Evolutionary conservation across 129 eudicot genomes (phyloP).

Genomic region (Flaveria sonorensis): DNA sequence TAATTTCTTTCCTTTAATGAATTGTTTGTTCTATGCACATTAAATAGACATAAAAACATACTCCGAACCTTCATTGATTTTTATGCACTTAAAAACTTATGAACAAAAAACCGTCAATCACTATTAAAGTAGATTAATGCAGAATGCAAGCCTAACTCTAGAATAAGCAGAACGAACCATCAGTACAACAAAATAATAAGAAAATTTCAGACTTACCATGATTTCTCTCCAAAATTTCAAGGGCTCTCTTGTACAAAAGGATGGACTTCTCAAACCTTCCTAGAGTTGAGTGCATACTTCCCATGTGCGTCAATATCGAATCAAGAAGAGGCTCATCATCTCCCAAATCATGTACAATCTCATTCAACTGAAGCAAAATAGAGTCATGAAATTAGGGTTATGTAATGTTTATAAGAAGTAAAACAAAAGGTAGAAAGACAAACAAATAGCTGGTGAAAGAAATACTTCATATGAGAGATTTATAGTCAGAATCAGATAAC

Average conservation of each 20-base stretch:
- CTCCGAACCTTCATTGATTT: background rate
- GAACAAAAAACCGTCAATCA: constrained; percentile 2
- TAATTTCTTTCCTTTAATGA: background rate
- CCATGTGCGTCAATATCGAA: constrained; percentile 81
- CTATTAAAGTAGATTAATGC: background rate
- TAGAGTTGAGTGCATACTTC: constrained; percentile 71
- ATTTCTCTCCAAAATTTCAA: constrained; percentile 48
- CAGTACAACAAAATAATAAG: background rate
- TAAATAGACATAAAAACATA: background rate
- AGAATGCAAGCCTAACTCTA: background rate
- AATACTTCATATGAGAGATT: background rate
- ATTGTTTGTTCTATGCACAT: background rate
- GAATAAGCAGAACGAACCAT: background rate
- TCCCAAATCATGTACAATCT: constrained; percentile 53
- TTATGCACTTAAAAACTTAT: background rate
- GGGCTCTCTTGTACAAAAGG: constrained; percentile 53
- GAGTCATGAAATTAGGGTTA: constrained; percentile 7
- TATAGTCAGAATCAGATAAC: background rate
- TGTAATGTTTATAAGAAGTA: background rate
- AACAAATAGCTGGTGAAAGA: background rate
- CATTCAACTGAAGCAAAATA: constrained; percentile 55
- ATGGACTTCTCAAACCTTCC: constrained; percentile 62
- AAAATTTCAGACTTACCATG: constrained; percentile 47
- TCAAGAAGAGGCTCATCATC: constrained; percentile 78
- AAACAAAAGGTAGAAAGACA: background rate